These are phyloP conservation scores for Yamadazyma olivae DNA, from an alignment of 805 yeast species.

Conservation along the genomic window DNA sequence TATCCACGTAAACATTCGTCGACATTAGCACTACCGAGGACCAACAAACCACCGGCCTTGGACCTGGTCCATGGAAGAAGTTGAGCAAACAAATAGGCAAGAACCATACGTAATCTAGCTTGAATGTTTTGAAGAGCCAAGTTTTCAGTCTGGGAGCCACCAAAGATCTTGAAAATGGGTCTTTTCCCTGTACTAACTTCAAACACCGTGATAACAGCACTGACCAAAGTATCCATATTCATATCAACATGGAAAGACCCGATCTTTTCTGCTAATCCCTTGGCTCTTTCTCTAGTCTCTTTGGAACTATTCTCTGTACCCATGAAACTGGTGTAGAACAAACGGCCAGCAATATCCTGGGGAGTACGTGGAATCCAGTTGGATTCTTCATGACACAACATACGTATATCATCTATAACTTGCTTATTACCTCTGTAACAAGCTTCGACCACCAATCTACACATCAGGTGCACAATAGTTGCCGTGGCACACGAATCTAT, in stretches of 20 bases:
- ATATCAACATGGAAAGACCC: constrained; percentile 90
- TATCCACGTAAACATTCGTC: constrained; percentile 97
- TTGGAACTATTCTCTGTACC: constrained; percentile 90
- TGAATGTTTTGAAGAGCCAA: constrained; percentile 95
- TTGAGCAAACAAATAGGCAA: constrained; percentile 91
- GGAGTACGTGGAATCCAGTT: constrained; percentile 73
- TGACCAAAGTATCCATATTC: constrained; percentile 84
- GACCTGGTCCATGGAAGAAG: constrained; percentile 92
- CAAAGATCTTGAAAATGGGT: constrained; percentile 88
- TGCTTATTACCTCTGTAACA: constrained; percentile 64
- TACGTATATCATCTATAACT: constrained; percentile 74
- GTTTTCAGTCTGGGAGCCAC: constrained; percentile 89
- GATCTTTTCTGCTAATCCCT: constrained; percentile 64
- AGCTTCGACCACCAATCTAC: constrained; percentile 76
- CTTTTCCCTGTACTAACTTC: constrained; percentile 86
- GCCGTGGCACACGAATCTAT: constrained; percentile 98
- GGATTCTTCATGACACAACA: constrained; percentile 50
- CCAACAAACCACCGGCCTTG: constrained; percentile 73
- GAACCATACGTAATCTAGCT: constrained; percentile 93
- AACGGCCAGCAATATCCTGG: constrained; percentile 66
- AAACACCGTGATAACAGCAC: constrained; percentile 71
- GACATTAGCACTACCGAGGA: constrained; percentile 93
- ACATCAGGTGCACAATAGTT: constrained; percentile 91
- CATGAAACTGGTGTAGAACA: constrained; percentile 92
- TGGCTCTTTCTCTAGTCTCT: constrained; percentile 84